Base-by-base conservation (phyloP, 257 asterid species). In the Buddleja alternifolia region DNA sequence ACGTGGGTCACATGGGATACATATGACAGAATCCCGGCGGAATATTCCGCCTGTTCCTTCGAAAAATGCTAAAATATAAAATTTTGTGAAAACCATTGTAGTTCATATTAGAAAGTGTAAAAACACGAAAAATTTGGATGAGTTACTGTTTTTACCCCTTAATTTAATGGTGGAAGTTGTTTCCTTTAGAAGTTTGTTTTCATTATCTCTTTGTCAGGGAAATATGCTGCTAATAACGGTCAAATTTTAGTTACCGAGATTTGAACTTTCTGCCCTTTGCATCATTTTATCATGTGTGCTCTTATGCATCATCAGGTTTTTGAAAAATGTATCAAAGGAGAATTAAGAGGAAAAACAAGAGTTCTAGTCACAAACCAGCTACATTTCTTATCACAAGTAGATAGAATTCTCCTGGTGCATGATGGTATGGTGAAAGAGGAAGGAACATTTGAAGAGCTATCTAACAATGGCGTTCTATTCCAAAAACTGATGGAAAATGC, bases 401-500 rank as follows among this genome's bases (percentile, higher is more conserved):
- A 93, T 80, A 93, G 72, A 75, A 93, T 93, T 78, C 85, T 93
- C 67, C 80, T 93, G 79, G 99, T 93, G 75, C 96, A 89, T 71
- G 96, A 88, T 66, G 97, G 99, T 39, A 83, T 76, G 73, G 96
- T 93, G 73, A 93, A 90, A 79, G 99, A 93, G 83, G 99, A 93
- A 79, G 99, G 99, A 70, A 93, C 99, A 50, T 93, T 85, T 76
- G 96, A 91, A 66, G 96, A 91, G 80, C 95, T 94, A 67, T 91
- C 97, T 23, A 80, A 84, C 75, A 87, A 77, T 59, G 99, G 99
- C 24, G 15, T 69, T 65, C 84, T 87, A 23, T 94, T 94, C 69
- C 88, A 85, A 63, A 94, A 80, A 73, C 84, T 94, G 80, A 94
- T 94, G 99, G 99, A 90, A 83, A 94, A 94, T 82, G 99, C 97